Conservation (phyloP, 129 eudicot genomes). For the sunflower (Helianthus annuus) region DNA sequence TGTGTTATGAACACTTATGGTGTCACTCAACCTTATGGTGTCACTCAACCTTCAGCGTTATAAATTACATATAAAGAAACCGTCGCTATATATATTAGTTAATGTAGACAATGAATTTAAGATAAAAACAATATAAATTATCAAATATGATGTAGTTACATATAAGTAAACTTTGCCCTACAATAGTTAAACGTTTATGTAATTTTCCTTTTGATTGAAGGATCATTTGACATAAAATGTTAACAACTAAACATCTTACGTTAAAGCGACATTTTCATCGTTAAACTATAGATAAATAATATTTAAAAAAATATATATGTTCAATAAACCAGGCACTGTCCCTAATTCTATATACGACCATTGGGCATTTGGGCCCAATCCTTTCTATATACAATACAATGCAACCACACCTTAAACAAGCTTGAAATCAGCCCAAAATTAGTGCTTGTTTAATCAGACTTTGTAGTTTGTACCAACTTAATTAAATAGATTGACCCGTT, state of each 20-base stretch:
- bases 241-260: conserved; percentile 1
- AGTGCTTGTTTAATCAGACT: background rate
- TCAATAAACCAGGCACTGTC: background rate
- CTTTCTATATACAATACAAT: background rate
- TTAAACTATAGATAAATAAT: background rate
- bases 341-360: background rate
- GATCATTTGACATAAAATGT: conserved; percentile 6
- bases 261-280: conserved; percentile 1
- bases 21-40: too few species aligned
- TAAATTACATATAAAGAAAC: too few species aligned
- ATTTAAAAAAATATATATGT: background rate
- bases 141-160: background rate
- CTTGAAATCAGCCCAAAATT: background rate
- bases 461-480: background rate
- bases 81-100: too few species aligned
- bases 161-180: background rate
- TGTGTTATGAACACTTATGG: too few species aligned
- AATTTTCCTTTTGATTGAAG: background rate
- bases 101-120: too few species aligned
- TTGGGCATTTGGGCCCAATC: background rate
- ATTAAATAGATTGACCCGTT: background rate
- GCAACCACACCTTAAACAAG: background rate
- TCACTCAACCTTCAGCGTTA: too few species aligned
- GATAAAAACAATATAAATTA: background rate
- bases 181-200: background rate